phyloP scores from a whole-genome alignment of 305 asterid genomes.

The Striga hermonthica region DNA sequence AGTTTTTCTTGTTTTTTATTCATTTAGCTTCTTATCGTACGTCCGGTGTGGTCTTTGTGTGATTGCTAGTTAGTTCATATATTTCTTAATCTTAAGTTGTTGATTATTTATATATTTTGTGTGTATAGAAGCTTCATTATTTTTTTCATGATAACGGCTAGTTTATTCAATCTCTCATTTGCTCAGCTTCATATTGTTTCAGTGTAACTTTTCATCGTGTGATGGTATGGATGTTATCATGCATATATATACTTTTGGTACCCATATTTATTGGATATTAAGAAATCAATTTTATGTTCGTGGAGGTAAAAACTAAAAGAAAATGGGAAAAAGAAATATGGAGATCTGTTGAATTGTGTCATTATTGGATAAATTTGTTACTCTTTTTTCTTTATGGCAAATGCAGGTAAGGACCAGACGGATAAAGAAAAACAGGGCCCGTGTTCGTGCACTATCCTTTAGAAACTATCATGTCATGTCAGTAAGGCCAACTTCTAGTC shows the following conservation, averaged over 20 bases:
- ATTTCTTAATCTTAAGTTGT: too few relatives aligned
- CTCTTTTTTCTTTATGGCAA: conserved; percentile 1
- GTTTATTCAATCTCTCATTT: not conserved
- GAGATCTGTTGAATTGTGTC: too few relatives aligned
- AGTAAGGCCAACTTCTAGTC: too few relatives aligned
- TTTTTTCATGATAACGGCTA: too few relatives aligned
- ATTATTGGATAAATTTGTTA: not conserved
- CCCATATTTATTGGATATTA: not conserved
- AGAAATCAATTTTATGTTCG: not conserved
- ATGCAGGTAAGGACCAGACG: conserved; percentile 43
- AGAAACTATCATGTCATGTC: conserved; percentile 12
- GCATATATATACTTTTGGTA: not conserved
- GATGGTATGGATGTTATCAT: not conserved
- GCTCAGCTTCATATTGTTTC: not conserved
- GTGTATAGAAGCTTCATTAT: too few relatives aligned
- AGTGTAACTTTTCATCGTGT: not conserved
- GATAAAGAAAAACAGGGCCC: conserved; percentile 43
- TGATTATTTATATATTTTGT: too few relatives aligned
- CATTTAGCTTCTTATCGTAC: too few relatives aligned
- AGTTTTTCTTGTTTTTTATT: too few relatives aligned
- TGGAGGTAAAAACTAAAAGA: not conserved
- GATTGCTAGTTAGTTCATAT: too few relatives aligned
- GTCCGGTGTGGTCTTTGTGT: too few relatives aligned
- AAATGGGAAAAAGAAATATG: not conserved
- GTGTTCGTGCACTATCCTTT: conserved; percentile 45